These are phyloP conservation scores for Chenopodium suecicum DNA, from an alignment of 148 eudicot species.

Conservation along the genomic window DNA sequence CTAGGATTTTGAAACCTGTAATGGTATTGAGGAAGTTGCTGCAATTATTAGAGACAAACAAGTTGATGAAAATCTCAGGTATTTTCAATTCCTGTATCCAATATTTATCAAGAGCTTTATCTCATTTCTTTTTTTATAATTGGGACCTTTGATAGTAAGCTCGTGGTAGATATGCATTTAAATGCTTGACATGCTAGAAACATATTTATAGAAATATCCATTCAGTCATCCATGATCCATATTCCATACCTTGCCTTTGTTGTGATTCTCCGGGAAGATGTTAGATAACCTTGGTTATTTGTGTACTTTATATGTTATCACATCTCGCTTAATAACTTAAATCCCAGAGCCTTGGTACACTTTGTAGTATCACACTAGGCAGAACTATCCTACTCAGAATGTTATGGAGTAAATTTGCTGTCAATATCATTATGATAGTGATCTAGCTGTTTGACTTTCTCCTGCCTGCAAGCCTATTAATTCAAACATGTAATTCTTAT, in stretches of 20 bases:
- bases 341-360: neutral
- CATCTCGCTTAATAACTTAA: neutral
- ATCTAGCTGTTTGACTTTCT: no score
- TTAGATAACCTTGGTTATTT: neutral
- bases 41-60: slow-evolving; percentile 86
- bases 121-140: neutral
- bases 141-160: neutral
- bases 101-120: neutral
- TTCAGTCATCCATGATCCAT: no score
- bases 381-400: neutral
- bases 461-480: neutral
- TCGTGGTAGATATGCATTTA: neutral
- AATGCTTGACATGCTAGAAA: neutral
- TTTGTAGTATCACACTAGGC: neutral
- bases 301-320: neutral
- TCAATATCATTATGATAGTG: neutral
- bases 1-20: slow-evolving; percentile 83
- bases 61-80: slow-evolving; percentile 90
- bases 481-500: neutral
- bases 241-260: neutral
- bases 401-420: neutral
- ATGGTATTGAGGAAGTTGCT: slow-evolving; percentile 94
- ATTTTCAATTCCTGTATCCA: slow-evolving; percentile 17
- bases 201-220: no score
- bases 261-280: slow-evolving; percentile 1